Base-by-base conservation (phyloP, 2,329 filamentous ascomycete genomes). In the Celoporthe dispersa region DNA sequence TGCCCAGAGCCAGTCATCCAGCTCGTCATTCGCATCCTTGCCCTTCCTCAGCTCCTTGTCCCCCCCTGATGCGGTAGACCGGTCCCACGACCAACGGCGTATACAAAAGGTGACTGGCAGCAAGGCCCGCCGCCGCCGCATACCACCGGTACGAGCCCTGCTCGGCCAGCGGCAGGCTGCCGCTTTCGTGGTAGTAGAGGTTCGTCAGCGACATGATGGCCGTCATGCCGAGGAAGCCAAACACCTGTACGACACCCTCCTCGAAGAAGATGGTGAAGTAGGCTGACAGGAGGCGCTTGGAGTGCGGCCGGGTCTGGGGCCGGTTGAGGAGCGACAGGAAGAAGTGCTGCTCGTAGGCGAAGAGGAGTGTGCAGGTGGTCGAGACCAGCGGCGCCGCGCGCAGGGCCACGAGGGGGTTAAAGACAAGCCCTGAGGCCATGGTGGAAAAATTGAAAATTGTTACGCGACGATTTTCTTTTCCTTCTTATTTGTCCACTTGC, bases 341-440 rank as follows among this genome's bases (percentile, higher is more conserved):
- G 65, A 80, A 73, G 71, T 81, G 78, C 72, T 84, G 83, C 75
- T 85, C 83, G 55, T 77, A 77, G 19, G 83, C 81, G 77, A 79
- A 84, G 73, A 81, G 79, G 65, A 86, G 78, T 0, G 83, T 81
- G 73, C 80, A 80, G 2, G 84, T 84, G 3, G 83, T 82, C n/a
- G 83, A 82, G 72, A 86, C 73, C 33, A 86, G 76, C 0, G 84
- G 84, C 1, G 82, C 78, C 25, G 83, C 74, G 61, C 84, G 80
- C 44, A 86, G 78, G 59, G 78, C 74, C 8, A 79, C 77, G 60
- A 79, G 74, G 14, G 79, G 78, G 73, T 82, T 78, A 73, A 80
- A 78, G 75, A 83, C 31, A 6, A 63, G 37, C 1, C 37, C 11
- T 31, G 39, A 63, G 72, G 48, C 65, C 71, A 73, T 25, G 66